Evolutionary conservation across 495 filamentous ascomycete genomes (phyloP), one percentile per base, ranked within the genome.

Genomic region (Aspergillus wentii): DNA sequence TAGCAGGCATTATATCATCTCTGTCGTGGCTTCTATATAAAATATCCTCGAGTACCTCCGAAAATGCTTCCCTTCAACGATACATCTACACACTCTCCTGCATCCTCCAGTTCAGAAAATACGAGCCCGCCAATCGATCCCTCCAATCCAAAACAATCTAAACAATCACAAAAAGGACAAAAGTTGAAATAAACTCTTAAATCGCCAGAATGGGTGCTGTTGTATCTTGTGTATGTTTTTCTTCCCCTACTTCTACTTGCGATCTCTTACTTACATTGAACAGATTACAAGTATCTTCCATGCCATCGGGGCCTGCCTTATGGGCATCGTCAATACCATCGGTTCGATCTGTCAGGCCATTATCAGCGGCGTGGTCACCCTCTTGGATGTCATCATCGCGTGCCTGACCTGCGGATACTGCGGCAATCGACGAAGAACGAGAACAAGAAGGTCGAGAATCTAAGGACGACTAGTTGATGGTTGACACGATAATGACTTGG

Each of bases 191-290:
- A n/a, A n/a, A n/a, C n/a, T n/a, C n/a, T n/a, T n/a, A n/a, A n/a
- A n/a, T n/a, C n/a, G n/a, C 48, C 72, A 86, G 68, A 57, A 97
- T 97, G 91, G 91, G 91, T 69, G 90, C 86, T 68, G 86, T 96
- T 61, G 76, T 94, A 43, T 95, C 88, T 64, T 95, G 91, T 52
- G 91, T 97, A 90, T 49, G 88, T 82, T 40, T 37, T 28, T 39
- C 14, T 25, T 35, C 32, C 33, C 20, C 33, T 32, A 30, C 17
- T 29, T 20, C 11, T 23, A 17, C n/a, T 5, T 2, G 22, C 20
- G 35, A 35, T 20, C 19, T 30, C 4, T 13, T 27, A 32, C 52
- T 64, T 51, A 64, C 44, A 18, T 8, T 1, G 41, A 17, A 49
- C 56, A 97, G 91, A 81, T 97, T 62, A 49, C 76, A 58, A 66